Evolutionary conservation across 176 grass and related monocot genomes (phyloP).

Genomic region (Paspalum notatum): DNA sequence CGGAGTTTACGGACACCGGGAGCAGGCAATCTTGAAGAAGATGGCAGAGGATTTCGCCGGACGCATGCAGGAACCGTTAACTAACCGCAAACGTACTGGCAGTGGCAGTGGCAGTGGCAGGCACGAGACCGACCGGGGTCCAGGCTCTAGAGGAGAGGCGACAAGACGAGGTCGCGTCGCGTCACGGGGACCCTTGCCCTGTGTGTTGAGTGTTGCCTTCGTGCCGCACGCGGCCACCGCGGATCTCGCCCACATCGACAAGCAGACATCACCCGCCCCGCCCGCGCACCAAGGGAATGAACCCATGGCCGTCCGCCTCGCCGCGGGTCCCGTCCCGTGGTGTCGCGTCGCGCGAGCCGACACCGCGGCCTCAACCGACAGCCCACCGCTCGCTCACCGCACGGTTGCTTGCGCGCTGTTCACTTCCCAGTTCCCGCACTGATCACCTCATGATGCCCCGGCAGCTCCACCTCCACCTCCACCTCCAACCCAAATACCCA

Average conservation of each 20-base stretch:
- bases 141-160: neutral
- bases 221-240: too few relatives aligned
- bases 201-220: neutral
- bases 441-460: constrained; percentile 25
- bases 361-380: too few relatives aligned
- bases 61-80: neutral
- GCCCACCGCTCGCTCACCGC: too few relatives aligned
- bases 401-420: too few relatives aligned
- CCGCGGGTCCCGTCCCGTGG: neutral
- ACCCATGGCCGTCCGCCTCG: neutral
- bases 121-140: too few relatives aligned
- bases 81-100: neutral
- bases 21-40: neutral
- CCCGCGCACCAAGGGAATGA: neutral
- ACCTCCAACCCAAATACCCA: neutral
- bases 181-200: neutral
- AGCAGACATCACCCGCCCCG: too few relatives aligned
- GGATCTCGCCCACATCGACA: too few relatives aligned
- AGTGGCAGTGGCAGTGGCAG: neutral
- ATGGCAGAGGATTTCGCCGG: neutral
- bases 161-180: constrained; percentile 20
- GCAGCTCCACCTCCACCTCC: neutral
- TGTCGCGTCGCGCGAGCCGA: too few relatives aligned
- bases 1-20: neutral
- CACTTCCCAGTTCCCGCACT: too few relatives aligned